Conservation (phyloP, 1,284 basidiomycete genomes). For the Entoloma clypeatum region DNA sequence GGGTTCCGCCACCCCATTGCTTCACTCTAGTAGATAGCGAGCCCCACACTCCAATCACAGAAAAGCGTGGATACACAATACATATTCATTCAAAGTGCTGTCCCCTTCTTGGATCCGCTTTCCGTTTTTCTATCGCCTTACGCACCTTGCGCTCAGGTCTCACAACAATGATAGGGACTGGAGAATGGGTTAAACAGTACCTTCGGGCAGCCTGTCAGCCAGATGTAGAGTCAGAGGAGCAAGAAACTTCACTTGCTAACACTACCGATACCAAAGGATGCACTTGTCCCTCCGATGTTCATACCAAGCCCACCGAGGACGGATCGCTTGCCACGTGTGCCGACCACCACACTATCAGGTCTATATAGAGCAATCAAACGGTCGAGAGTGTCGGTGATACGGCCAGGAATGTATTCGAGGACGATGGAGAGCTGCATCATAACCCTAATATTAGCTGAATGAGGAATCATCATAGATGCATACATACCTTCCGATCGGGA, state of each 20-base stretch:
- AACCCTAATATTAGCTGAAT: constrained; percentile 1
- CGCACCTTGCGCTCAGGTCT: constrained; percentile 82
- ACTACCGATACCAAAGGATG: constrained; percentile 58
- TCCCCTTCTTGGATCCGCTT: constrained; percentile 81
- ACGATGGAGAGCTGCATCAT: constrained; percentile 76
- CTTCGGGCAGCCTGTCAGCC: background rate
- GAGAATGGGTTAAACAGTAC: constrained; percentile 85
- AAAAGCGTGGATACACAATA: no score
- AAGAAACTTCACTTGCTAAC: constrained; percentile 48
- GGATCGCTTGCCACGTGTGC: constrained; percentile 73
- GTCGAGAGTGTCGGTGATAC: constrained; percentile 84
- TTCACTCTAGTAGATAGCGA: no score
- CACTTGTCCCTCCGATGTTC: constrained; percentile 44
- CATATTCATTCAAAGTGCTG: constrained; percentile 81
- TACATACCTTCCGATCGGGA: constrained; percentile 65
- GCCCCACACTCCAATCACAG: no score
- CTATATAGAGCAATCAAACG: constrained; percentile 93
- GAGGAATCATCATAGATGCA: constrained; percentile 1
- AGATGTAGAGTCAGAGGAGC: background rate
- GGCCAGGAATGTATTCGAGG: constrained; percentile 92
- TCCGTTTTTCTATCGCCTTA: constrained; percentile 78
- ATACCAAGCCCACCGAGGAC: constrained; percentile 23
- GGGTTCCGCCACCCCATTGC: no score
- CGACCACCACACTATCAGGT: constrained; percentile 92
- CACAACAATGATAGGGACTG: constrained; percentile 91